Evolutionary conservation across 2,329 filamentous ascomycete genomes (phyloP).

Genomic region (Coccinonectria pachysandricola): DNA sequence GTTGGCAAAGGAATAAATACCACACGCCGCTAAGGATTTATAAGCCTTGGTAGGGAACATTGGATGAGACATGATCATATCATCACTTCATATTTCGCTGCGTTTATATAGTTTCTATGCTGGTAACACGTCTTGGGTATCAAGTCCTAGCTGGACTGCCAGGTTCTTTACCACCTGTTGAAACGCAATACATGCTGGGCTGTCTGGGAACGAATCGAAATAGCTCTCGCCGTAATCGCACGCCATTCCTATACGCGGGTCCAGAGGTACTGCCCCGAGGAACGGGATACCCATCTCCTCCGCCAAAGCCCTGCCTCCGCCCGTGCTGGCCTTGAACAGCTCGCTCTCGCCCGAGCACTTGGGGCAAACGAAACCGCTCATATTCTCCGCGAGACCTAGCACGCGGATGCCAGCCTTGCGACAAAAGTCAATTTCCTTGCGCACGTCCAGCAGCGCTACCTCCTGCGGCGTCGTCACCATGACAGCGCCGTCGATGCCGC

Average conservation of each 20-base stretch:
- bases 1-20: constrained; percentile 27
- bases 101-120: too few species aligned
- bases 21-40: constrained; percentile 1
- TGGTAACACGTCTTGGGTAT: constrained; percentile 42
- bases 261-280: constrained; percentile 78
- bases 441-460: constrained; percentile 79
- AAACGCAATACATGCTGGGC: constrained; percentile 77
- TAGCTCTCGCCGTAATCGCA: constrained; percentile 98
- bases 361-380: constrained; percentile 94
- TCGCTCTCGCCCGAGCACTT: constrained; percentile 74
- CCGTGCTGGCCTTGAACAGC: constrained; percentile 87
- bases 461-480: constrained; percentile 94
- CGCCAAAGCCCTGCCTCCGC: constrained; percentile 70
- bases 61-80: constrained; percentile 3
- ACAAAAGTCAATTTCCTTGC: constrained; percentile 98
- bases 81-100: too few species aligned
- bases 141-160: constrained; percentile 52
- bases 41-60: neutral
- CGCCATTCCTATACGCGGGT: constrained; percentile 89
- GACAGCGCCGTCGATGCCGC: constrained; percentile 86
- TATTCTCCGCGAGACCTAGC: constrained; percentile 90
- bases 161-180: constrained; percentile 69
- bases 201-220: constrained; percentile 87
- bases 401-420: constrained; percentile 84
- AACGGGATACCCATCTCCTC: constrained; percentile 83